Base-by-base conservation (phyloP, 176 grass and related monocot genomes). In the Oryza meridionalis region DNA sequence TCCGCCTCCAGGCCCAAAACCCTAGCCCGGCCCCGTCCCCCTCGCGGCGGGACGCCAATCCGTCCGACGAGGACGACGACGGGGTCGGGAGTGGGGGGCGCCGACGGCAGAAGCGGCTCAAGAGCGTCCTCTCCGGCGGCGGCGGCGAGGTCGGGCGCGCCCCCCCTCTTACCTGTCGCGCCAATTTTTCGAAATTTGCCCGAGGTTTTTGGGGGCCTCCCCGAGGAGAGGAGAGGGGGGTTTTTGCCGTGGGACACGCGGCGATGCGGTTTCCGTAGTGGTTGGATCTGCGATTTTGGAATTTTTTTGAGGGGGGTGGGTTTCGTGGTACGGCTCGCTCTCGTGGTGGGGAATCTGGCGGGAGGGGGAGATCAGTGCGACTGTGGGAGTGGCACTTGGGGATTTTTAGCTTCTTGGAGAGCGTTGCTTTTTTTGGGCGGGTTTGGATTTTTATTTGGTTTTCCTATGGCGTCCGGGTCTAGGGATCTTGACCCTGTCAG, bases 401-500 rank as follows among this genome's bases (percentile, higher is more conserved):
- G 78, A 76, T 80, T 87, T 79, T 77, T 76, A 62, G 64, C 76
- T 87, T 69, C 65, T 75, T 27, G 82, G 77, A 81, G 87, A 67
- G 37, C 65, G 82, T 85, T 91, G 80, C 70, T 91, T 87, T 90
- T 90, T 87, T 84, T 84, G 65, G 84, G 81, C 76, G 76, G 75
- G 75, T 26, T 63, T 80, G 63, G 76, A 87, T 80, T 90, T 86
- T 70, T 80, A 83, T 50, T 84, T 55, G 86, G 26, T 40, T 44
- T 13, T 69, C 59, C 22, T 42, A 43, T 72, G 9, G 76, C 63
- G 84, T 74, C 75, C 53, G 84, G 24, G 89, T 69, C 63, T 79
- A n/a, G 89, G 89, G 89, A 91, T 91, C 84, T 87, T 84, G 85
- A 91, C 76, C 89, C 76, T 44, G 85, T 87, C 76, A 84, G 53